Conservation (phyloP, 352 stramenopile genomes). For the Bremia lactucae region DNA sequence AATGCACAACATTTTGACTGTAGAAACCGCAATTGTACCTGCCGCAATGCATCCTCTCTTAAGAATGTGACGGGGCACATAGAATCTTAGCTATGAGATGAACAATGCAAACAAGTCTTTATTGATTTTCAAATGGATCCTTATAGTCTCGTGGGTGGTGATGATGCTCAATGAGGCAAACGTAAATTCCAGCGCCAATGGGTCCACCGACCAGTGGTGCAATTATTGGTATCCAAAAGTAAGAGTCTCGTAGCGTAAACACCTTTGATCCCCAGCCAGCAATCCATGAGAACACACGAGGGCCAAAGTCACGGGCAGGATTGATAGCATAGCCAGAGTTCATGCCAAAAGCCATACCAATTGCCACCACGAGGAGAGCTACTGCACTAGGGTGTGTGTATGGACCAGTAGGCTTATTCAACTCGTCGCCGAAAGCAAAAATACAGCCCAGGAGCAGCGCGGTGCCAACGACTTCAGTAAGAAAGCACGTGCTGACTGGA, state of each 20-base stretch:
- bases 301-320: slow-evolving; percentile 43
- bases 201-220: slow-evolving; percentile 32
- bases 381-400: slow-evolving; percentile 33
- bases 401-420: slow-evolving; percentile 41
- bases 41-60: no score
- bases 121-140: slow-evolving; percentile 18
- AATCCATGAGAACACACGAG: slow-evolving; percentile 29
- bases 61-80: no score
- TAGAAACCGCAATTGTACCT: no score
- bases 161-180: slow-evolving; percentile 32
- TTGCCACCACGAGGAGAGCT: slow-evolving; percentile 42
- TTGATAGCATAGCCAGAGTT: slow-evolving; percentile 70
- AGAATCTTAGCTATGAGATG: no score
- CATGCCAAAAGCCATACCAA: slow-evolving; percentile 64
- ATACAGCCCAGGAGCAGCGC: slow-evolving; percentile 50
- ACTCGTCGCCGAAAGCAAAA: slow-evolving; percentile 42
- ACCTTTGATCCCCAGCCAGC: slow-evolving; percentile 33
- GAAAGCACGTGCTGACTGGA: slow-evolving; percentile 32
- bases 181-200: slow-evolving; percentile 31
- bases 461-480: slow-evolving; percentile 53
- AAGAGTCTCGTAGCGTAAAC: slow-evolving; percentile 27
- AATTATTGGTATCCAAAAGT: slow-evolving; percentile 60
- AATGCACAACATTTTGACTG: no score
- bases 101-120: no score
- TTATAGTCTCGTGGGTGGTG: slow-evolving; percentile 43